These are phyloP conservation scores for Fusarium longipes DNA, from an alignment of 2,329 filamentous ascomycete genomes.

Conservation along the genomic window DNA sequence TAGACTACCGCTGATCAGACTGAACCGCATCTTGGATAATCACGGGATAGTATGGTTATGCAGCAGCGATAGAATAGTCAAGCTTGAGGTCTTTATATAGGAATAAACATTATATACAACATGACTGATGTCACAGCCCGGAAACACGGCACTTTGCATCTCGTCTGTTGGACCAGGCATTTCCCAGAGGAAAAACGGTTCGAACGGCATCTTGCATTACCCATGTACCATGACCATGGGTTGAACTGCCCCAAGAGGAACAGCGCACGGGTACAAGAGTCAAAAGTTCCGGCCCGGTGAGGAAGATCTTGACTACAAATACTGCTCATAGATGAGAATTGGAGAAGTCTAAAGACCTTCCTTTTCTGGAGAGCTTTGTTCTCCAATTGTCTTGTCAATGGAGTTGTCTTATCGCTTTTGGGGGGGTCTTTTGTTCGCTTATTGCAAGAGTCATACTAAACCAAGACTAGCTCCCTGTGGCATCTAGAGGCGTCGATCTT, in stretches of 20 bases:
- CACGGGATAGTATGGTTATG: neutral
- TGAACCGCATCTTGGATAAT: constrained; percentile 36
- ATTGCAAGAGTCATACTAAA: neutral
- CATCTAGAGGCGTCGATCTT: neutral
- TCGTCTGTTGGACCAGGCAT: neutral
- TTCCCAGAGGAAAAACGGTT: neutral
- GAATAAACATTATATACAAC: neutral
- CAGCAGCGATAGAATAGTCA: neutral
- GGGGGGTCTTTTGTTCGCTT: constrained; percentile 2
- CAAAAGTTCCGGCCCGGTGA: constrained; percentile 4
- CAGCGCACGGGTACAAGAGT: neutral
- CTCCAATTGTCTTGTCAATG: neutral
- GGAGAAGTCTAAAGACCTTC: neutral
- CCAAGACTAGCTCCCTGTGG: neutral
- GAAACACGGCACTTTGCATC: constrained; percentile 1
- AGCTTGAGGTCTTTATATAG: neutral
- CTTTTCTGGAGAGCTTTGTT: neutral
- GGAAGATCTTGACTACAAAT: neutral
- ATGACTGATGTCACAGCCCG: neutral
- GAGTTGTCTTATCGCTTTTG: neutral
- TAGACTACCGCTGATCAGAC: constrained; percentile 29
- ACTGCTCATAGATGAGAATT: neutral
- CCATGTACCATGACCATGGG: neutral
- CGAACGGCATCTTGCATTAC: constrained; percentile 4
- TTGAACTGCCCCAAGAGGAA: constrained; percentile 5